These are phyloP conservation scores for Nicotiana tomentosiformis DNA, from an alignment of 257 asterid genomes.

Conservation along the genomic window DNA sequence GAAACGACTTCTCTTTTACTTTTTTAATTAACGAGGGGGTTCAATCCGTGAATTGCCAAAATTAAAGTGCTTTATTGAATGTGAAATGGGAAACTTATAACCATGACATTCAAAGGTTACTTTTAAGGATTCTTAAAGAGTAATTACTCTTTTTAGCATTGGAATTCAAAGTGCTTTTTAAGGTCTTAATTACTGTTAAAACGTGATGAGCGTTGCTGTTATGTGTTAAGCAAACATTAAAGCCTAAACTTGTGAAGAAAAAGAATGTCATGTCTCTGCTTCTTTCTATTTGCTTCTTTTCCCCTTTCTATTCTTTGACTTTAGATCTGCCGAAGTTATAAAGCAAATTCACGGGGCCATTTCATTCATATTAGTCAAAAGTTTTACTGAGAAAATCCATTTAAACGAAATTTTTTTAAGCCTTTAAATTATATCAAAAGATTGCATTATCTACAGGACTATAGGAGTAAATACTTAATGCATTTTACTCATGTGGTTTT, in stretches of 20 bases:
- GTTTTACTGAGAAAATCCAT: background rate
- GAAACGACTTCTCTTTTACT: background rate
- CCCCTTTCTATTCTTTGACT: background rate
- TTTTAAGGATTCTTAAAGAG: slow-evolving; percentile 5
- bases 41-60: background rate
- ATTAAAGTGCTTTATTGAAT: background rate
- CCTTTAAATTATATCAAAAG: no score
- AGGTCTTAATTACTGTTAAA: background rate
- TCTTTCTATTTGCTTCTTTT: background rate
- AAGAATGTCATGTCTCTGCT: background rate
- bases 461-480: no score
- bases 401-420: background rate
- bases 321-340: background rate
- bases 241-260: background rate
- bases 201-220: background rate
- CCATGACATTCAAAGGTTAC: background rate
- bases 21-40: background rate
- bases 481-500: background rate
- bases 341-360: slow-evolving; percentile 2
- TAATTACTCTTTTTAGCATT: background rate
- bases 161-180: background rate
- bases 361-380: background rate
- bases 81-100: background rate
- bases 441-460: no score
- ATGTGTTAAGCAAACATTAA: background rate